phyloP scores from a whole-genome alignment of 352 stramenopile species.

The Pseudoperonospora humuli region DNA sequence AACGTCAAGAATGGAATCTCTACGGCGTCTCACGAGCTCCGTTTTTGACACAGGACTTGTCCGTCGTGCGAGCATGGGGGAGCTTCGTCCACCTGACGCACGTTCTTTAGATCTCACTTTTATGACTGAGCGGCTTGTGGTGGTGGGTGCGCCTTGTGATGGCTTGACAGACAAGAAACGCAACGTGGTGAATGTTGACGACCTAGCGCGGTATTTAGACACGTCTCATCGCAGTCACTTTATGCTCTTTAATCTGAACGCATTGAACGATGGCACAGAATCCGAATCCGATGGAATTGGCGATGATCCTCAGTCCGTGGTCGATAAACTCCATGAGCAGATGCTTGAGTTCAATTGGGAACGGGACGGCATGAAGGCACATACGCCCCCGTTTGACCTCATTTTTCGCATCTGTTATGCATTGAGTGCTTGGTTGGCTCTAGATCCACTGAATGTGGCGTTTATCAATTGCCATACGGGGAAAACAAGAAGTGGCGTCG shows the following conservation, averaged over 20 bases:
- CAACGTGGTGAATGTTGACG: conserved; percentile 63
- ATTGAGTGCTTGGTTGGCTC: conserved; percentile 86
- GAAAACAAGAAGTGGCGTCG: conserved; percentile 90
- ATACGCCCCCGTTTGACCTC: conserved; percentile 71
- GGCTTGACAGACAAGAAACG: conserved; percentile 59
- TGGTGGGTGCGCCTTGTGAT: conserved; percentile 46
- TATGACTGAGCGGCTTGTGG: conserved; percentile 59
- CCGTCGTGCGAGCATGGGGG: conserved; percentile 32
- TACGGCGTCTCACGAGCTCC: conserved; percentile 67
- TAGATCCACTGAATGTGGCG: conserved; percentile 75
- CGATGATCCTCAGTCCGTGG: conserved; percentile 11
- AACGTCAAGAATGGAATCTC: conserved; percentile 45
- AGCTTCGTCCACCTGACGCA: conserved; percentile 18
- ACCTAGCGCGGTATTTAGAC: conserved; percentile 59
- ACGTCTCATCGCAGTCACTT: conserved; percentile 47
- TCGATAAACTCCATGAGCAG: conserved; percentile 61
- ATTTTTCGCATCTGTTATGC: conserved; percentile 91
- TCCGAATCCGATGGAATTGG: background rate
- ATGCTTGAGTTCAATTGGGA: conserved; percentile 83
- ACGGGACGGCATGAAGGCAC: conserved; percentile 72
- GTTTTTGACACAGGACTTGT: conserved; percentile 44
- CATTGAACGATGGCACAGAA: conserved; percentile 25
- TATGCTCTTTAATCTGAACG: conserved; percentile 77
- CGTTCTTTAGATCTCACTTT: conserved; percentile 60
- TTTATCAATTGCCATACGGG: conserved; percentile 88